Base-by-base conservation (phyloP, 192 early-diverging fungal genomes). In the Dimargaris verticillata region DNA sequence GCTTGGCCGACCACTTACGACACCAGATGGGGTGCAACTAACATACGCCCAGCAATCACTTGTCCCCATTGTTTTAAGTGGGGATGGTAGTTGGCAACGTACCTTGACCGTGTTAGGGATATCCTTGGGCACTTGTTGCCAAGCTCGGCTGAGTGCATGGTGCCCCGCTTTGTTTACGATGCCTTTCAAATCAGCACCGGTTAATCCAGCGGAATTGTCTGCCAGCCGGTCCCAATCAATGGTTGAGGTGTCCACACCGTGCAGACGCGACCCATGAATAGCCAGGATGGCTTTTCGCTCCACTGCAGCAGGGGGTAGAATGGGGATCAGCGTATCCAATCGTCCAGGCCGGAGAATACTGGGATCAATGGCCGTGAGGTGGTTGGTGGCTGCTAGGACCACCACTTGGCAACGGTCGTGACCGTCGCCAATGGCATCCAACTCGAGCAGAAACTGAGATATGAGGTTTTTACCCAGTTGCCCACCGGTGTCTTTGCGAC, bases 341-440 rank as follows among this genome's bases (percentile, higher is more conserved):
- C 93, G 79, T 0, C 93, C 93, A n/a, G 92, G 78, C 29, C 91
- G 68, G 51, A 94, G 61, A 33, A 97, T 78, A 5, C 85, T 74
- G 17, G 69, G 22, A 64, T 93, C 93, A 60, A 97, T 85, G 6
- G 74, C 52, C 44, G 75, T 68, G 5, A 81, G 83, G 57, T 84
- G 82, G 58, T 95, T 97, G 1, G 94, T 95, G 5, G 94, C 92
- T 0, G 84, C 89, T 51, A 97, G 66, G 0, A 97, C 62, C 22
- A 91, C 76, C 10, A 95, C 83, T 13, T 67, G 67, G 33, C 33
- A 38, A 7, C 7, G 33, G 15, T 70, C 66, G n/a, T 74, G 69
- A 1, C 70, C 59, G 14, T 64, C 66, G 28, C 70, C 67, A 17
- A 88, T 73, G 24, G 61, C 68, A 62, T 94, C 92, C 70, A 95